phyloP scores from a whole-genome alignment of 2,329 filamentous ascomycete species.

The Hypoxylon sp. region DNA sequence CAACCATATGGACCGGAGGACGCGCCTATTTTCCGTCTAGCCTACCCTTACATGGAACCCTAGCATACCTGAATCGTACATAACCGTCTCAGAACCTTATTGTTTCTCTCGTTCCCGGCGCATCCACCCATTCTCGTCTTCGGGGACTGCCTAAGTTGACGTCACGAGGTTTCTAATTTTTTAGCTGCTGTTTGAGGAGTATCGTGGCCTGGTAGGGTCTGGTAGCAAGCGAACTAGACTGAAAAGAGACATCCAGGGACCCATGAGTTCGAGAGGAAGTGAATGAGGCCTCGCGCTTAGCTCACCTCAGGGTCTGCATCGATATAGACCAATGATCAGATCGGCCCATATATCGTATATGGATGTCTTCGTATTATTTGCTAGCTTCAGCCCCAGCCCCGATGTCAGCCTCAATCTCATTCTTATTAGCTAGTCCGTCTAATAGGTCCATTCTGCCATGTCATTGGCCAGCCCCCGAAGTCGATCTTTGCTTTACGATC shows the following conservation, averaged over 20 bases:
- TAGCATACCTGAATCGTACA: slow-evolving; percentile 27
- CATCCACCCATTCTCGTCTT: not conserved
- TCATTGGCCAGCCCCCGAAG: slow-evolving; percentile 23
- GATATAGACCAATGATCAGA: slow-evolving; percentile 21
- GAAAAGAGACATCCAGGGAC: slow-evolving; percentile 7
- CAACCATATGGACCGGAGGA: slow-evolving; percentile 16
- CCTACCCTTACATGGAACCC: slow-evolving; percentile 13
- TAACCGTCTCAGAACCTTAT: slow-evolving; percentile 29
- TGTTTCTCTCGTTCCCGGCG: slow-evolving; percentile 4
- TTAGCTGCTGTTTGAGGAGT: not conserved
- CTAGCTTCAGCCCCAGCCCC: slow-evolving; percentile 26
- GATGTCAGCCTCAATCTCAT: slow-evolving; percentile 28
- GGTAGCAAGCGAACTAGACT: slow-evolving; percentile 1
- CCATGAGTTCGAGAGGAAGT: not conserved
- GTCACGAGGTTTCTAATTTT: slow-evolving; percentile 26
- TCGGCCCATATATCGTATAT: slow-evolving; percentile 8
- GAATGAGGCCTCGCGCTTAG: slow-evolving; percentile 30
- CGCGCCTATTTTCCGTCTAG: slow-evolving; percentile 18
- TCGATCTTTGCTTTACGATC: not conserved
- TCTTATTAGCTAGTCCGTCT: slow-evolving; percentile 21
- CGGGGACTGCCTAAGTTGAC: slow-evolving; percentile 10
- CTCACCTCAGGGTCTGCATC: slow-evolving; percentile 17
- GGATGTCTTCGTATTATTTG: slow-evolving; percentile 30
- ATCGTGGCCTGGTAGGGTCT: slow-evolving; percentile 1
- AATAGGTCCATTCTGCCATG: not conserved